Conservation (phyloP, 108 stramenopile species). For the Phaeodactylum tricornutum region DNA sequence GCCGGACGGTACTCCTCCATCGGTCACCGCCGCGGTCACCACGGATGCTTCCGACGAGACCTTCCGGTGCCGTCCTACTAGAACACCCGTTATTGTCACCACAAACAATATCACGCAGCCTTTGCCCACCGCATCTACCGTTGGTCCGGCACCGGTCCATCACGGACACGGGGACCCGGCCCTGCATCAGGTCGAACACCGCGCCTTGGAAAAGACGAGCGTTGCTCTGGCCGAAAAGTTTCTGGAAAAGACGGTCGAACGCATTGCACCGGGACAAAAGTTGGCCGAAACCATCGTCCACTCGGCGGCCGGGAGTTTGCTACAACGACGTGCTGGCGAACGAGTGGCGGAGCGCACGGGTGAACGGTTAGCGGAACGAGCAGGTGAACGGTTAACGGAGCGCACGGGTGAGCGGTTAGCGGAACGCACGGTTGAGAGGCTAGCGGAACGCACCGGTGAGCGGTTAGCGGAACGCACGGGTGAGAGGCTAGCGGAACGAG, state of each 20-base stretch:
- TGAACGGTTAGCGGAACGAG: neutral
- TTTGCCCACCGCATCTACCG: no score
- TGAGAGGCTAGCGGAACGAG: slow-evolving; percentile 1
- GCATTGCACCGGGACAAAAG: neutral
- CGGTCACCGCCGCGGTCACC: no score
- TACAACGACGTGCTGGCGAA: no score
- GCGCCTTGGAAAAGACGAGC: slow-evolving; percentile 9
- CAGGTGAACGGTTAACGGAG: neutral
- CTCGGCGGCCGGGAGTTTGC: no score
- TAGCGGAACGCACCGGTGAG: neutral
- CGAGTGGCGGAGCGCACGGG: neutral
- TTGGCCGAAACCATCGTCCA: neutral
- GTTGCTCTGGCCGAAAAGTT: no score
- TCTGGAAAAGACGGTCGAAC: neutral
- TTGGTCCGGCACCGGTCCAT: no score
- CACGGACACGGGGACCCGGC: slow-evolving; percentile 3
- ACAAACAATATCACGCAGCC: no score
- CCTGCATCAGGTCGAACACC: slow-evolving; percentile 12
- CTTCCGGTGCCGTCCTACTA: no score
- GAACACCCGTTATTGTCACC: no score
- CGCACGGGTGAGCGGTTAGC: neutral
- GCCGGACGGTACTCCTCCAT: no score
- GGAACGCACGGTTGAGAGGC: slow-evolving; percentile 3
- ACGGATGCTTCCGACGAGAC: no score
- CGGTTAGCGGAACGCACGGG: neutral